Evolutionary conservation across 164 flowering plant genomes (phyloP).

Genomic region (Sextonia rubra): DNA sequence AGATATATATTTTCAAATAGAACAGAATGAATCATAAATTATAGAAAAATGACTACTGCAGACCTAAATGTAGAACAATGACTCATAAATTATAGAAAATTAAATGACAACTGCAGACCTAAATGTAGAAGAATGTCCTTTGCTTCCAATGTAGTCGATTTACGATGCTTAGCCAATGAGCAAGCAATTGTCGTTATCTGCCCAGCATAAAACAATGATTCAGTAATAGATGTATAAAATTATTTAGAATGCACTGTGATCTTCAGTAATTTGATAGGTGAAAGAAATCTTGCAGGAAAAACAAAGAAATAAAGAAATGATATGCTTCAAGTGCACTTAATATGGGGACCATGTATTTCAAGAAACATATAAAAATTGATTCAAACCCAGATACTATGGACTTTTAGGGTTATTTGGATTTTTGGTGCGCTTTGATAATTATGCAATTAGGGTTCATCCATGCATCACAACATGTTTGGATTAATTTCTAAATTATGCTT

Average conservation of each 20-base stretch:
- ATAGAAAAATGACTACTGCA: no score
- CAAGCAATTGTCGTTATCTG: slow-evolving; percentile 91
- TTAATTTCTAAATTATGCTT: no score
- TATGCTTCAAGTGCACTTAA: no score
- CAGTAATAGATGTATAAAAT: neutral
- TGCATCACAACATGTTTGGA: no score
- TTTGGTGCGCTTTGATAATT: no score
- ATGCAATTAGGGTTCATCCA: no score
- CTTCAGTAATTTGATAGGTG: no score
- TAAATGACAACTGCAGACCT: slow-evolving; percentile 43
- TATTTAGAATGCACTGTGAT: no score
- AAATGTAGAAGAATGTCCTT: slow-evolving; percentile 92
- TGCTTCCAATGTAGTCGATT: slow-evolving; percentile 81
- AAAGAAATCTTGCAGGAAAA: neutral
- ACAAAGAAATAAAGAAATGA: neutral
- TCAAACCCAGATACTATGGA: no score
- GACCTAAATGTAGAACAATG: neutral
- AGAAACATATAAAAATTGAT: no score
- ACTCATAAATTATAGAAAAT: no score
- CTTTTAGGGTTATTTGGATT: no score
- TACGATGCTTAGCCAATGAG: slow-evolving; percentile 94
- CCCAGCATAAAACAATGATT: slow-evolving; percentile 7
- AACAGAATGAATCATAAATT: neutral
- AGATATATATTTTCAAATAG: neutral
- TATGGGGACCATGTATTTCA: neutral